Evolutionary conservation across 208 protist genomes (phyloP), one percentile per base, ranked within the genome.

Genomic region (Wallacemonas sp.): DNA sequence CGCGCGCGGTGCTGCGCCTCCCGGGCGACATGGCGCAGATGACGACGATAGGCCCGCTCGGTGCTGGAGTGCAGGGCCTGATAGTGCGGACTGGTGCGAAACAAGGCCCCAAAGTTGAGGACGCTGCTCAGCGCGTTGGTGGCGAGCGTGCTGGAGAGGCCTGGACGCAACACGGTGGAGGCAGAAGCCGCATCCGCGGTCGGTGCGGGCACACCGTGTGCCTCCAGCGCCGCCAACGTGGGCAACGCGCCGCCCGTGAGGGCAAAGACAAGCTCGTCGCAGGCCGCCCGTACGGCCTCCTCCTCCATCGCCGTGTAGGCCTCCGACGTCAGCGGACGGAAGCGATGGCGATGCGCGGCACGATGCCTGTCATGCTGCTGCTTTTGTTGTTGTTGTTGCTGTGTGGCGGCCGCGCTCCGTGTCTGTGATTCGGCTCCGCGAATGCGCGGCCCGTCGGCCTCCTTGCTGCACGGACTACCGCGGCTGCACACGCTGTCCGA

Each of bases 201-300:
- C 7, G 49, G 55, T 10, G 63, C 49, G 0, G 82, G 76, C 25
- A 90, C 57, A 29, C 73, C 74, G 12, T 81, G 66, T 29, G 65
- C 38, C 42, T 89, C 77, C 7, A 85, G 32, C 1, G 70, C 72
- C 20, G 76, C 62, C 28, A 89, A 39, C 38, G 77, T 76, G 22
- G 64, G 49, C 14, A 79, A 76, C n/a, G 48, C 65, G 2, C 65
- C 74, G 29, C 45, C 65, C 14, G 74, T 93, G 41, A 90, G 69
- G 52, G 74, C 67, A 14, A 65, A 66, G 10, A 93, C 80, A 0
- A 93, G 41, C 45, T 93, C 87, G 68, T 88, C 74, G 57, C 87
- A 89, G 0, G 80, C 84, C 14, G 64, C 52, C 3, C 75, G 76
- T 12, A 93, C 76, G 18, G 84, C 67, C 2, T 49, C 62, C 8